A percentile compares a stretch with the other conserved stretches of the same genome.
These are phyloP conservation scores for Erysimum cheiri DNA, from an alignment of 441 rosid genomes.

Conservation along the genomic window DNA sequence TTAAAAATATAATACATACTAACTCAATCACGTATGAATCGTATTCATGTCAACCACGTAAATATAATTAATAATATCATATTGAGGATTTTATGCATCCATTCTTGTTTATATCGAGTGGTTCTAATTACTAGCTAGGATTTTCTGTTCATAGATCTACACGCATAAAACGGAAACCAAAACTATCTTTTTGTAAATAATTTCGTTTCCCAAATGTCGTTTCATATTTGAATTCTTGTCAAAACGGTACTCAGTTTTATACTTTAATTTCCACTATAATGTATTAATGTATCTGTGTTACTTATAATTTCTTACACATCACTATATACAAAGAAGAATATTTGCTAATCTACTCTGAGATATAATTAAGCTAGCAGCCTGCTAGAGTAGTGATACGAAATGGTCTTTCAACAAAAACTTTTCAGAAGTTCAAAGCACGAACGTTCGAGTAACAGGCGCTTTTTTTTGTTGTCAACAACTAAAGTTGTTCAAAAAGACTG, in stretches of 20 bases:
- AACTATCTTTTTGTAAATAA: background rate
- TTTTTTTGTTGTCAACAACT: conserved; percentile 35
- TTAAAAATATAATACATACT: conserved; percentile 20
- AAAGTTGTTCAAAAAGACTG: conserved; percentile 32
- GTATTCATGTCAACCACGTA: conserved; percentile 31
- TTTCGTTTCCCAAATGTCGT: background rate
- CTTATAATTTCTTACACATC: background rate
- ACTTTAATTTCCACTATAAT: background rate
- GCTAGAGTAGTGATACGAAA: background rate
- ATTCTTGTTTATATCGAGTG: conserved; percentile 39
- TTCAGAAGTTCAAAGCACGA: background rate
- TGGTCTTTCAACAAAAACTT: conserved; percentile 14
- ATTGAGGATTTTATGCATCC: conserved; percentile 24
- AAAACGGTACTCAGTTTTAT: background rate
- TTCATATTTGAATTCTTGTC: conserved; percentile 15
- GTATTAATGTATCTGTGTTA: background rate
- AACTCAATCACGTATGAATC: conserved; percentile 34
- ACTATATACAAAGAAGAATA: background rate
- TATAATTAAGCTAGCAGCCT: background rate
- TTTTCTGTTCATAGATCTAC: conserved; percentile 29
- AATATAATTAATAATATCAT: conserved; percentile 4
- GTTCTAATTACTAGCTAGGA: background rate
- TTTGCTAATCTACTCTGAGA: background rate
- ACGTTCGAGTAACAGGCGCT: conserved; percentile 5
- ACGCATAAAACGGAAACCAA: conserved; percentile 3